Evolutionary conservation across 2,329 filamentous ascomycete species (phyloP), one percentile per base, ranked within the genome.

Genomic region (Clarireedia sp.): DNA sequence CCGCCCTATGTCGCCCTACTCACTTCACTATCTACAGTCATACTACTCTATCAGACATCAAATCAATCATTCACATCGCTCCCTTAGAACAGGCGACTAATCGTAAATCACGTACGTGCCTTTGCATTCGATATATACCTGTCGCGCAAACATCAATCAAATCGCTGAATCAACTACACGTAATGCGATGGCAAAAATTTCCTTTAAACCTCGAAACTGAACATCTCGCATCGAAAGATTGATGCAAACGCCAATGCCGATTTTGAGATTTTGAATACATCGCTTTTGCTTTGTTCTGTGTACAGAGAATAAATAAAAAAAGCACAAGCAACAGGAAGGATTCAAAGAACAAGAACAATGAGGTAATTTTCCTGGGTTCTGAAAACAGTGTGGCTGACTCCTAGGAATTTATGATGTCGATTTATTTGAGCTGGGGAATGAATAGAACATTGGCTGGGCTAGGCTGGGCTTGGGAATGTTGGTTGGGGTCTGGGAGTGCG

Each of bases 41-140:
- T 26, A 26, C 24, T 26, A 26, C 24, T 26, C 24, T 26, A 26
- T 26, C 19, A 56, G 53, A 48, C 40, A 50, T 33, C 51, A 54
- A 23, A 36, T 48, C 45, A 57, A 45, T 45, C 50, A 51, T 17
- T 41, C 40, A 45, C 29, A 45, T 24, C n/a, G 21, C 14, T 33
- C 55, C 46, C 29, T 47, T 54, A 48, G 17, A 23, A 38, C 54
- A 57, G 55, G 55, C 55, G 52, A 57, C 55, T 57, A 54, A 48
- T 57, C 55, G 55, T 57, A 57, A 57, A 55, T 41, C 29, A 36
- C 45, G 48, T 37, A 36, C 45, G 40, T 54, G 52, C 45, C 52
- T 49, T 54, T 54, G 23, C 52, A 54, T 49, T 37, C 36, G 41
- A 14, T 44, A 17, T 44, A 44, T 44, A 44, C 12, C 41, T 40